Percentiles rank a stretch among this genome's conserved stretches.
Conservation (phyloP, 2,329 filamentous ascomycete species). For the Albophoma yamanashiensis region DNA sequence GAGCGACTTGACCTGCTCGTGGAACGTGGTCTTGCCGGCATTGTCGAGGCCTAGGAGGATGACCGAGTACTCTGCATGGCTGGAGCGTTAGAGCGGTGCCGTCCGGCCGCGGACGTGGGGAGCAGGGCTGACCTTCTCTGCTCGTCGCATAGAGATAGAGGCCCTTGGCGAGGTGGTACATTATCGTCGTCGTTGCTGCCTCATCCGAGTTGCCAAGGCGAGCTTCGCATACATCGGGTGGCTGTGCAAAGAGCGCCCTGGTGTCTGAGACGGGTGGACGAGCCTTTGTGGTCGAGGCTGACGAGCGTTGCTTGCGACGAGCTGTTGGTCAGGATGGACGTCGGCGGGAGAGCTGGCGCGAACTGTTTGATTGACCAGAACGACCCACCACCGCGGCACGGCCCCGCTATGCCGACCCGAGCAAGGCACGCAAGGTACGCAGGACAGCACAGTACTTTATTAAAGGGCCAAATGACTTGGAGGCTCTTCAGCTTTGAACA, state of each 20-base stretch:
- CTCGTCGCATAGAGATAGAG: constrained; percentile 92
- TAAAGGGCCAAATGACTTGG: neutral
- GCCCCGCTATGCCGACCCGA: neutral
- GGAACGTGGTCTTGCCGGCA: constrained; percentile 95
- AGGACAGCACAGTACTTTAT: neutral
- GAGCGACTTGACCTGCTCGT: constrained; percentile 88
- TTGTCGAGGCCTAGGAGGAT: constrained; percentile 96
- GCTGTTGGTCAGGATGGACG: neutral
- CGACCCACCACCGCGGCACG: neutral
- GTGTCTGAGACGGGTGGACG: neutral
- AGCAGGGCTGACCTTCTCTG: constrained; percentile 64
- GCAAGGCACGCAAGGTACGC: neutral
- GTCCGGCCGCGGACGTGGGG: neutral
- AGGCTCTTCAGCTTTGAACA: neutral
- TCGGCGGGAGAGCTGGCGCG: neutral
- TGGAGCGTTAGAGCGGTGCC: neutral
- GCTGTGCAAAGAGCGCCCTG: neutral
- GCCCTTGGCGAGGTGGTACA: constrained; percentile 95
- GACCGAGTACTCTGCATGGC: constrained; percentile 74
- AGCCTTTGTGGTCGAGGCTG: neutral
- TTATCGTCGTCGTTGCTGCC: constrained; percentile 23
- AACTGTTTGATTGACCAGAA: neutral
- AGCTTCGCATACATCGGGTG: neutral
- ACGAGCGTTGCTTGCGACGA: neutral
- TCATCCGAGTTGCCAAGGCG: neutral